A percentile compares a stretch with the other conserved stretches of the same genome.
Evolutionary conservation across 176 grass and related monocot genomes (phyloP).

Genomic region (Ensete glaucum): DNA sequence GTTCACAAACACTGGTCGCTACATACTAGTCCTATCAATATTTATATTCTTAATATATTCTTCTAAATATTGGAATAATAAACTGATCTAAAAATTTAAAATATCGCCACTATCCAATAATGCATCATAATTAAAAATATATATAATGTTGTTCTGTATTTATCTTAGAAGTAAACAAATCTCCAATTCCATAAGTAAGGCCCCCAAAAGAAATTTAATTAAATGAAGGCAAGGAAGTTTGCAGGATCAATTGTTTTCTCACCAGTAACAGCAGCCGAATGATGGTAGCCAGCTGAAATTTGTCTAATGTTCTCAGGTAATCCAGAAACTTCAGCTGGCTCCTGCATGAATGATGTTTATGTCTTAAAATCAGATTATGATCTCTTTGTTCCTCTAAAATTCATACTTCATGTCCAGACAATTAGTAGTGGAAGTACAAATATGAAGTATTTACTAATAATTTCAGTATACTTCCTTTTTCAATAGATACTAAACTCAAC

Average conservation of each 20-base stretch:
- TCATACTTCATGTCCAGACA: background rate
- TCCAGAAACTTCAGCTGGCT: slow-evolving; percentile 67
- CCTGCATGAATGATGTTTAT: slow-evolving; percentile 33
- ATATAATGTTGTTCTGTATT: background rate
- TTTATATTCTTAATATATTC: too few species aligned
- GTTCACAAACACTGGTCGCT: too few species aligned
- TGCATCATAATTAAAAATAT: too few species aligned
- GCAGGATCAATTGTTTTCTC: slow-evolving; percentile 24
- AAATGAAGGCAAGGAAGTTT: background rate
- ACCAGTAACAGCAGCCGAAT: slow-evolving; percentile 82
- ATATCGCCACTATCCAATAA: too few species aligned
- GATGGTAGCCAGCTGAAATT: slow-evolving; percentile 72
- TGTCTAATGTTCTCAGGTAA: slow-evolving; percentile 48
- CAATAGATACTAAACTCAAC: too few species aligned
- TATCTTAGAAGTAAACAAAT: background rate
- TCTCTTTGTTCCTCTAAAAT: background rate
- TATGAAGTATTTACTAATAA: background rate
- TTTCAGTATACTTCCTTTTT: background rate
- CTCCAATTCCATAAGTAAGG: background rate
- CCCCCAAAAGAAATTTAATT: slow-evolving; percentile 13
- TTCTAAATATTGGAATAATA: too few species aligned
- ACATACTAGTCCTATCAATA: too few species aligned
- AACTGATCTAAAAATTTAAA: background rate
- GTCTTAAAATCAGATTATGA: background rate
- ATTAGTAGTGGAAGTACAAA: background rate